Evolutionary conservation across 2,329 filamentous ascomycete genomes (phyloP).

Genomic region (Stagonosporopsis tanaceti): DNA sequence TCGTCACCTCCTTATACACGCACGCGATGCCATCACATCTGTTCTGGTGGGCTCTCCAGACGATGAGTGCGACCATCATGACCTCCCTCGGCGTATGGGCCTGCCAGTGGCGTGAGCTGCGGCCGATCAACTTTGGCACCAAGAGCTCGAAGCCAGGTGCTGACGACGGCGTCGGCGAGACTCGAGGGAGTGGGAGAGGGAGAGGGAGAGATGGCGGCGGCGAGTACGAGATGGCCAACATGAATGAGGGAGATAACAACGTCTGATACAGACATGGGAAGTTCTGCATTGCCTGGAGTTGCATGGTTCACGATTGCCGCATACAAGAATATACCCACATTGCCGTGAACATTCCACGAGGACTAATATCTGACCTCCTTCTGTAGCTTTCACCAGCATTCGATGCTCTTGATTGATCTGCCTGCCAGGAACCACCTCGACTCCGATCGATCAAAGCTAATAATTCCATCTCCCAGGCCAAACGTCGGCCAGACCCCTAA

Average conservation of each 20-base stretch:
- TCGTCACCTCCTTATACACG: slow-evolving; percentile 80
- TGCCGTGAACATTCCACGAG: neutral
- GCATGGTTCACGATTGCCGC: slow-evolving; percentile 20
- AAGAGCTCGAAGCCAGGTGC: slow-evolving; percentile 54
- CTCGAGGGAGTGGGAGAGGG: slow-evolving; percentile 51
- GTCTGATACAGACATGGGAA: slow-evolving; percentile 33
- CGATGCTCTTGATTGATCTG: slow-evolving; percentile 45
- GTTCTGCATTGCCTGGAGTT: slow-evolving; percentile 43
- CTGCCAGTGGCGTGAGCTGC: slow-evolving; percentile 87
- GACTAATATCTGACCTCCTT: neutral
- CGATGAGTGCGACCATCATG: slow-evolving; percentile 69
- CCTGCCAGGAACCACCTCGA: slow-evolving; percentile 44
- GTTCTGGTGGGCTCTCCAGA: slow-evolving; percentile 85
- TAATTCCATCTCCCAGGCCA: slow-evolving; percentile 38
- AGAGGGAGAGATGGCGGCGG: slow-evolving; percentile 56
- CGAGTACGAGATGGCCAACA: slow-evolving; percentile 58
- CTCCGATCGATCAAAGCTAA: slow-evolving; percentile 38
- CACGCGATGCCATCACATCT: slow-evolving; percentile 76
- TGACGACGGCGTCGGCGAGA: slow-evolving; percentile 51
- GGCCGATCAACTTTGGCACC: slow-evolving; percentile 82
- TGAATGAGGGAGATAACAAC: slow-evolving; percentile 50
- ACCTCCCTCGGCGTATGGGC: slow-evolving; percentile 83
- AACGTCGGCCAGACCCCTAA: slow-evolving; percentile 36
- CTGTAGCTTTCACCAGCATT: slow-evolving; percentile 38
- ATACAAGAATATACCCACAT: slow-evolving; percentile 26